A percentile compares a stretch with the other conserved stretches of the same genome.
Conservation (phyloP, 805 yeast species). For the Yamadazyma ubonensis region DNA sequence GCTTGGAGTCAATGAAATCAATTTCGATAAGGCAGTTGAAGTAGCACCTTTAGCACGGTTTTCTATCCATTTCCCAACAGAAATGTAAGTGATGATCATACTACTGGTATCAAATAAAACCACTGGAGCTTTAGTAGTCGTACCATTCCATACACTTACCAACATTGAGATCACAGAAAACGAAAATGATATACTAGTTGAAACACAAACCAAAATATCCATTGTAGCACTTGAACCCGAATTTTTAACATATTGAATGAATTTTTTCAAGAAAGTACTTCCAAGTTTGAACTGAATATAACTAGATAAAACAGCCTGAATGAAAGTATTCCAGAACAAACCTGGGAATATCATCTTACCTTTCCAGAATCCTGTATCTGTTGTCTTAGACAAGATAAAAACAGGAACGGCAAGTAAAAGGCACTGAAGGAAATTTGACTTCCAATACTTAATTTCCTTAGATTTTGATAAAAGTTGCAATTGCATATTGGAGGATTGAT, state of each 20-base stretch:
- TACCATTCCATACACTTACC: conserved; percentile 44
- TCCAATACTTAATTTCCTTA: conserved; percentile 76
- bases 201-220: conserved; percentile 86
- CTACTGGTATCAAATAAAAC: conserved; percentile 82
- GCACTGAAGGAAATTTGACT: conserved; percentile 50
- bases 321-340: conserved; percentile 57
- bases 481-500: conserved; percentile 60
- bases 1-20: conserved; percentile 79
- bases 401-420: conserved; percentile 64
- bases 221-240: conserved; percentile 65
- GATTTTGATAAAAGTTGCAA: conserved; percentile 63
- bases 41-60: conserved; percentile 92
- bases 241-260: conserved; percentile 63
- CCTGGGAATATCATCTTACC: conserved; percentile 52
- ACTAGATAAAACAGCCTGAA: conserved; percentile 57
- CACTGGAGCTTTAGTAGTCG: conserved; percentile 51
- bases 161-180: conserved; percentile 70
- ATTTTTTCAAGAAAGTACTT: conserved; percentile 58
- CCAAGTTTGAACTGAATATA: conserved; percentile 72
- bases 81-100: conserved; percentile 80
- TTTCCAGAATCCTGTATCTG: conserved; percentile 30
- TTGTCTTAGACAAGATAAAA: conserved; percentile 49
- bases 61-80: conserved; percentile 89
- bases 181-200: conserved; percentile 74
- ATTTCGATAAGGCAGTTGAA: conserved; percentile 78